Base-by-base conservation (phyloP, 2,329 filamentous ascomycete species). In the Arachnopeziza araneosa region DNA sequence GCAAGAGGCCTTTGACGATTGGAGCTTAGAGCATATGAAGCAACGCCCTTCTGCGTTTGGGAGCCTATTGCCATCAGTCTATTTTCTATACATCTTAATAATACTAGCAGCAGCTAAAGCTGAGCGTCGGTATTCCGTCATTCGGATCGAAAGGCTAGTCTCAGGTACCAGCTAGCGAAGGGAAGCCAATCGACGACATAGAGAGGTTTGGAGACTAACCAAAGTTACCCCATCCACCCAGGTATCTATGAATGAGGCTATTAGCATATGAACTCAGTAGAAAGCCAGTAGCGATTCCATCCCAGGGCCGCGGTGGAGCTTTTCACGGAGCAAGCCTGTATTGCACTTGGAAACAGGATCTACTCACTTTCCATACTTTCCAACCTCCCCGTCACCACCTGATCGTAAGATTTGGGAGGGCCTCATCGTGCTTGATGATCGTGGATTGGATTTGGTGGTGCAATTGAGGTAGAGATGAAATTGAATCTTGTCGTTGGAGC, bases 1-100 rank as follows among this genome's bases (percentile, higher is more conserved):
- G 91, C 91, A 68, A 96, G 83, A 65, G 92, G 90, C 72, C 90
- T 87, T 81, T 96, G 93, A 75, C 90, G 88, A 84, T 99, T 98
- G 68, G 89, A 78, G 69, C 90, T 88, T 68, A 99, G 74, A 67
- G 87, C 83, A 79, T 96, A 98, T 71, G 80, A 80, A 59, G 80
- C 78, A 70, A 88, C 83, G 62, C 85, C 85, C 75, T 81, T 85
- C 74, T 87, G 84, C 75, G 81, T 81, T 74, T 77, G 72, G 69
- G 80, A 79, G 73, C 83, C 83, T 85, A 71, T 62, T 49, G 48
- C 55, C 17, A 44, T 44, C 36, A 44, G 36, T 44, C 10, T 19
- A 17, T 17, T 44, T 19, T 2, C 6, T 44, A 3, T 4, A 7
- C 12, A 44, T 44, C 36, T 44, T 12, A 7, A 17, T 12, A 5